Conservation (phyloP, 805 yeast species). For the Yarrowia osloensis region DNA sequence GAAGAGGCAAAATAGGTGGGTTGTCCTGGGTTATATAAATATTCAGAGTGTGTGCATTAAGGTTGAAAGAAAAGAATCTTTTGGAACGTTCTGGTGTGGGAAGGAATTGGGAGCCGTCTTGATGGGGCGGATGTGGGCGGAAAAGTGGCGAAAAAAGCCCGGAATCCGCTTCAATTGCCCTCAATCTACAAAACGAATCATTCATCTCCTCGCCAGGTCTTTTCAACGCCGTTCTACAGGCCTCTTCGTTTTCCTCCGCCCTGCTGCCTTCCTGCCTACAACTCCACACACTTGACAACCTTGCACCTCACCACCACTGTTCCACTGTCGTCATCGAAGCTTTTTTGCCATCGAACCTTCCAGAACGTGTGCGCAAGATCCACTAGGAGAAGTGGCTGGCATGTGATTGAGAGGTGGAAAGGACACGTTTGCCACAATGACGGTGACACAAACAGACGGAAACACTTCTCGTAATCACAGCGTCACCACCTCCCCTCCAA, state of each 20-base stretch:
- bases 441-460: too few relatives aligned
- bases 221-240: neutral
- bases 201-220: neutral
- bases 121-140: neutral
- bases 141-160: neutral
- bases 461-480: too few relatives aligned
- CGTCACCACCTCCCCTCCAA: too few relatives aligned
- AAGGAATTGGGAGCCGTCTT: neutral
- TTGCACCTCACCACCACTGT: neutral
- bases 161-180: neutral
- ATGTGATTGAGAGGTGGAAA: too few relatives aligned
- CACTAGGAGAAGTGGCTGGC: too few relatives aligned
- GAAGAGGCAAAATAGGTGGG: neutral
- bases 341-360: constrained; percentile 12
- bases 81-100: constrained; percentile 6
- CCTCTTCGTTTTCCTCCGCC: neutral
- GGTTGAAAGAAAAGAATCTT: constrained; percentile 17
- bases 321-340: neutral
- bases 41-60: neutral
- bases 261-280: neutral
- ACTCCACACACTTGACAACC: neutral
- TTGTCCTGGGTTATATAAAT: neutral
- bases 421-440: too few relatives aligned
- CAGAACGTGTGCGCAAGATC: constrained; percentile 1
- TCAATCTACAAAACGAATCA: neutral